phyloP scores from a whole-genome alignment of 192 early-diverging fungal species.

The Gryganskiella cystojenkinii region DNA sequence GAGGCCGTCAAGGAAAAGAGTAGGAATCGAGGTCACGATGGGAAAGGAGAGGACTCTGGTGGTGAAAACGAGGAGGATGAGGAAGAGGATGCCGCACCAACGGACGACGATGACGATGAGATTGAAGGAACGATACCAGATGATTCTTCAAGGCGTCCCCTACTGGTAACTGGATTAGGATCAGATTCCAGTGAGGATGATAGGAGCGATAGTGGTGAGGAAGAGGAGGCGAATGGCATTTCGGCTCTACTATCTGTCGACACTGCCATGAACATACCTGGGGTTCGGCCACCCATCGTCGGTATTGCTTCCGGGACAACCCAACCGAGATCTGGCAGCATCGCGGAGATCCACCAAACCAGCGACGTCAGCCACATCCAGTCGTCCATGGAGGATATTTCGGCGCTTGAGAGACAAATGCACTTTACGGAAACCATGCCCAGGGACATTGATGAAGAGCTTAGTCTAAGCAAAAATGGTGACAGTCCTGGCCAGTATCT shows the following conservation, averaged over 20 bases:
- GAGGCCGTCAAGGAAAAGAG: constrained; percentile 14
- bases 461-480: too few relatives aligned
- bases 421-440: too few relatives aligned
- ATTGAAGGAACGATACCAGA: not conserved
- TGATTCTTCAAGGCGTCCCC: too few relatives aligned
- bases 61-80: not conserved
- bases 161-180: too few relatives aligned
- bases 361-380: too few relatives aligned
- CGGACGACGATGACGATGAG: not conserved
- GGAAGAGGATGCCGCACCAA: not conserved
- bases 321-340: constrained; percentile 30
- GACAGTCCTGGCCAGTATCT: too few relatives aligned
- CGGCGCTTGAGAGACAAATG: too few relatives aligned
- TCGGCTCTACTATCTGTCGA: constrained; percentile 11
- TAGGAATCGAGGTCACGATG: not conserved
- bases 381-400: too few relatives aligned
- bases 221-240: constrained; percentile 18
- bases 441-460: too few relatives aligned
- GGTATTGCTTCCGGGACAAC: constrained; percentile 37
- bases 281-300: not conserved
- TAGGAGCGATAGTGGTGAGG: not conserved
- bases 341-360: constrained; percentile 21
- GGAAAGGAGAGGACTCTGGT: not conserved
- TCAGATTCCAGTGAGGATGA: not conserved
- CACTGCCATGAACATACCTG: not conserved